These are phyloP conservation scores for Fusarium longipes DNA, from an alignment of 2,329 filamentous ascomycete species.

Conservation along the genomic window DNA sequence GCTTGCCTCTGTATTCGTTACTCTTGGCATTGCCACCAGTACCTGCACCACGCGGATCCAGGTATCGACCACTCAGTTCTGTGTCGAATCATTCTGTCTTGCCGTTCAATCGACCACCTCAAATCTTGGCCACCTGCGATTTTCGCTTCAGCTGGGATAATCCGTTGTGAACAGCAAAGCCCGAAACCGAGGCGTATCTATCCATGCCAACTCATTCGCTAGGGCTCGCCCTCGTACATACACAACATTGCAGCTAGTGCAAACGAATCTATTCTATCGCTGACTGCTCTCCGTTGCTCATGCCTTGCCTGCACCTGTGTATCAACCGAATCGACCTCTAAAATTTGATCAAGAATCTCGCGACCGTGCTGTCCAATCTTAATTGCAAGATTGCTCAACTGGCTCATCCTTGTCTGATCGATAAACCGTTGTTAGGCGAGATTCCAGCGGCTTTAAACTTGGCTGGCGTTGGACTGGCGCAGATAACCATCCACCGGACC, in stretches of 20 bases:
- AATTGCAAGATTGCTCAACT: not conserved
- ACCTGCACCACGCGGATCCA: not conserved
- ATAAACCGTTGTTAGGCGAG: constrained; percentile 11
- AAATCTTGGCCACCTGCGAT: not conserved
- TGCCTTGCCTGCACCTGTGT: not conserved
- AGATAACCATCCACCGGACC: constrained; percentile 9
- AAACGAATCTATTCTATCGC: not conserved
- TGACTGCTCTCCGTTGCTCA: not conserved
- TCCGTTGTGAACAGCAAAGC: not conserved
- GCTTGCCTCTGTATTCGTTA: not conserved
- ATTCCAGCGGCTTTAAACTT: constrained; percentile 8
- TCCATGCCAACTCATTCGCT: not conserved
- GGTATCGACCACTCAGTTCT: not conserved
- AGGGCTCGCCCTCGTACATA: not conserved
- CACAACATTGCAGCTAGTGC: not conserved
- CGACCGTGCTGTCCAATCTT: not conserved
- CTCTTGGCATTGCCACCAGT: constrained; percentile 5
- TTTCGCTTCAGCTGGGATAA: not conserved
- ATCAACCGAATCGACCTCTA: not conserved
- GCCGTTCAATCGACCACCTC: not conserved
- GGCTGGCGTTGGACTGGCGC: constrained; percentile 14
- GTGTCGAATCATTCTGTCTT: not conserved
- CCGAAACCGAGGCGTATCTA: not conserved
- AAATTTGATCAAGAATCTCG: constrained; percentile 1
- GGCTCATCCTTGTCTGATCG: not conserved